Evolutionary conservation across 345 rosid species (phyloP).

Genomic region (thale cress (Arabidopsis thaliana)): DNA sequence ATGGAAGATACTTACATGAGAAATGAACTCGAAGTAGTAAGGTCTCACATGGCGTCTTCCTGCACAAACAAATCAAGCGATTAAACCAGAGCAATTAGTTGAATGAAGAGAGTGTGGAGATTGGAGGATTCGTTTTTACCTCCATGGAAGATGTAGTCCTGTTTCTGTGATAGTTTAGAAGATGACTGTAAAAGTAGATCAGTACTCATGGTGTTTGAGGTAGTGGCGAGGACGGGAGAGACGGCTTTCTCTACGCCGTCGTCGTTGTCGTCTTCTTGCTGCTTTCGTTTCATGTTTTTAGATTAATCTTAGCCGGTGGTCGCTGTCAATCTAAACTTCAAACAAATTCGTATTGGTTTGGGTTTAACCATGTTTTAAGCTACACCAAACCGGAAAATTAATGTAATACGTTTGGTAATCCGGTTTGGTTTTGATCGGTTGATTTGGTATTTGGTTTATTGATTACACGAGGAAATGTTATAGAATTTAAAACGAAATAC

Average conservation of each 20-base stretch:
- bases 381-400: background rate
- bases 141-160: constrained; percentile 68
- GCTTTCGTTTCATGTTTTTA: constrained; percentile 41
- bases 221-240: constrained; percentile 1
- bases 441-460: background rate
- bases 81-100: background rate
- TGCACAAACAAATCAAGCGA: constrained; percentile 33
- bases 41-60: constrained; percentile 90
- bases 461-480: background rate
- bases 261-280: constrained; percentile 23
- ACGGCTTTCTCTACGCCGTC: constrained; percentile 30
- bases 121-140: constrained; percentile 48
- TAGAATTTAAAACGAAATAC: background rate
- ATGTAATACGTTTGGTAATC: background rate
- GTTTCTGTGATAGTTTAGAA: constrained; percentile 63
- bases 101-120: background rate
- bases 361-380: background rate
- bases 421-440: background rate
- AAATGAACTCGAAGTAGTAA: constrained; percentile 86
- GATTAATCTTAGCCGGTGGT: background rate
- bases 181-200: constrained; percentile 75
- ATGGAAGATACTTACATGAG: constrained; percentile 60
- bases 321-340: background rate
- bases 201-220: constrained; percentile 20
- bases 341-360: background rate